These are phyloP conservation scores for Cinnamomum micranthum DNA, from an alignment of 164 flowering plant species.

Conservation along the genomic window DNA sequence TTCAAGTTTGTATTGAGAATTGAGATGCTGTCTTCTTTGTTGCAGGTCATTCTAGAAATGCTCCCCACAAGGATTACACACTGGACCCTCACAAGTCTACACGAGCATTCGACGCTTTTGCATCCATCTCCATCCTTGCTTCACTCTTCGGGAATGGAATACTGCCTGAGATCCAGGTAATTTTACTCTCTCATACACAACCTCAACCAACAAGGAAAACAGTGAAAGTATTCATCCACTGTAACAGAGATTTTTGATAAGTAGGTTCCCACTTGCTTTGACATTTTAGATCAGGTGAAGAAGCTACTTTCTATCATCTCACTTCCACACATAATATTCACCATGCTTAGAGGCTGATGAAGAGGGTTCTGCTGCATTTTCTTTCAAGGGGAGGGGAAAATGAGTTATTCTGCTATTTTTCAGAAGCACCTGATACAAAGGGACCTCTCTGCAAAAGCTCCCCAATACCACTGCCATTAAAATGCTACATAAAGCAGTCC, in stretches of 20 bases:
- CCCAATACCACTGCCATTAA: too few relatives aligned
- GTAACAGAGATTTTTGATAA: too few relatives aligned
- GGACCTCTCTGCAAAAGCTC: too few relatives aligned
- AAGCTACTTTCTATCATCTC: background rate
- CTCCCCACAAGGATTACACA: constrained; percentile 72
- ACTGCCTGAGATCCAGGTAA: constrained; percentile 91
- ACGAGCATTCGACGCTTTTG: constrained; percentile 68
- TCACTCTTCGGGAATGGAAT: constrained; percentile 91
- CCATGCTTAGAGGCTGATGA: too few relatives aligned
- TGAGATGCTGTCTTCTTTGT: background rate
- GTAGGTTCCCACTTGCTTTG: background rate
- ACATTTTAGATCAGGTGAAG: background rate
- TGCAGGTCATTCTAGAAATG: constrained; percentile 59
- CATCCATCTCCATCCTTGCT: constrained; percentile 89
- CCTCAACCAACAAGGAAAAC: background rate
- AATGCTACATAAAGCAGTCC: too few relatives aligned
- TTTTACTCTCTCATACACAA: background rate
- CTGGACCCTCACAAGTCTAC: constrained; percentile 44
- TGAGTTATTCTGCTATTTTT: too few relatives aligned
- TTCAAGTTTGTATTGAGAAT: too few relatives aligned
- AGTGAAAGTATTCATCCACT: too few relatives aligned
- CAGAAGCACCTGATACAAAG: too few relatives aligned
- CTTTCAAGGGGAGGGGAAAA: too few relatives aligned
- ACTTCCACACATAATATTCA: background rate
- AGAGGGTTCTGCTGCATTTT: too few relatives aligned